Conservation (phyloP, 2,329 filamentous ascomycete species). For the Talaromyces amestolkiae region DNA sequence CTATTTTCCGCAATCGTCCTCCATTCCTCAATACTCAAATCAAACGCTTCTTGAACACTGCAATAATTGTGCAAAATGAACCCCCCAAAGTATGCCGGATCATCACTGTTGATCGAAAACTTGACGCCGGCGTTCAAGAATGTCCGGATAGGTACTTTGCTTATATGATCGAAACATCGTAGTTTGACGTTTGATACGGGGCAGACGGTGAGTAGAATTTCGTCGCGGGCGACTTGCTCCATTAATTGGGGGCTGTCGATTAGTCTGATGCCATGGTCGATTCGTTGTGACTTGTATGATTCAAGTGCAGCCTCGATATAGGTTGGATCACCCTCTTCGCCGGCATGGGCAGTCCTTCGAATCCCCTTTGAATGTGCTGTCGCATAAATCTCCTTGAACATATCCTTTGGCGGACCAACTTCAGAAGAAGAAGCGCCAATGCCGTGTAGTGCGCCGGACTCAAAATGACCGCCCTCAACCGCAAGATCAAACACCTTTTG, state of each 20-base stretch:
- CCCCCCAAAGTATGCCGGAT: constrained; percentile 72
- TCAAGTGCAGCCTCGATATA: constrained; percentile 66
- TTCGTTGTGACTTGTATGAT: constrained; percentile 59
- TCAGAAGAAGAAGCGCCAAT: constrained; percentile 68
- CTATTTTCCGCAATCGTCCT: constrained; percentile 59
- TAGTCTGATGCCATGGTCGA: constrained; percentile 72
- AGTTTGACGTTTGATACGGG: constrained; percentile 70
- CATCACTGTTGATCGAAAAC: constrained; percentile 73
- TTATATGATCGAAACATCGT: constrained; percentile 53
- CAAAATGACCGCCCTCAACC: constrained; percentile 40
- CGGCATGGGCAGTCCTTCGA: constrained; percentile 68
- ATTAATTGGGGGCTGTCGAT: constrained; percentile 60
- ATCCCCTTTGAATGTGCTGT: constrained; percentile 55
- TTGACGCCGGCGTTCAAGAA: constrained; percentile 63
- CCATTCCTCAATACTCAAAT: constrained; percentile 65
- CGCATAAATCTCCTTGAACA: constrained; percentile 62
- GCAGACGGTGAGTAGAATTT: constrained; percentile 67
- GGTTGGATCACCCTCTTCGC: constrained; percentile 68
- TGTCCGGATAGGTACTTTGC: constrained; percentile 59
- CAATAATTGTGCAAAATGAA: constrained; percentile 75
- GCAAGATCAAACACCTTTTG: constrained; percentile 42
- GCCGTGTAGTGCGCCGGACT: constrained; percentile 56
- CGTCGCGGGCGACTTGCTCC: constrained; percentile 54
- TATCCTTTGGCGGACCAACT: constrained; percentile 53
- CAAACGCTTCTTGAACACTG: constrained; percentile 70